These are phyloP conservation scores for Gomphus sp. DNA, from an alignment of 1,284 basidiomycete genomes.

Conservation along the genomic window DNA sequence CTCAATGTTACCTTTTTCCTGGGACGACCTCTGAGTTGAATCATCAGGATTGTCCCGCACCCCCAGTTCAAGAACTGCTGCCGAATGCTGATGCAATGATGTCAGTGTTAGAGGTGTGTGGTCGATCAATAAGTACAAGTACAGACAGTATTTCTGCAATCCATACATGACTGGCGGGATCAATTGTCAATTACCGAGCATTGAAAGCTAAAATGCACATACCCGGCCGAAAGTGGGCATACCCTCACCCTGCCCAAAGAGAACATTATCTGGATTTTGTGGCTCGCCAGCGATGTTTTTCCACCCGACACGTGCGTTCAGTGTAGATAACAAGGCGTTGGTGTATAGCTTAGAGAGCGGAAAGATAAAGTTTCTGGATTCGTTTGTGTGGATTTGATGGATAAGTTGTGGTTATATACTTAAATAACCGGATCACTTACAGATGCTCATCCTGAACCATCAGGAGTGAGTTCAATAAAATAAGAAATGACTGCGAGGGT, in stretches of 20 bases:
- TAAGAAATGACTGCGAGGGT: not conserved
- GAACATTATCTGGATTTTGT: not conserved
- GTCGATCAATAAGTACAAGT: not conserved
- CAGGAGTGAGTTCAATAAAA: not conserved
- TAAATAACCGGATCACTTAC: not conserved
- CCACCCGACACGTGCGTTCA: conserved; percentile 29
- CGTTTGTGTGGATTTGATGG: not conserved
- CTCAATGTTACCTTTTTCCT: not conserved
- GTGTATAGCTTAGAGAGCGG: conserved; percentile 28
- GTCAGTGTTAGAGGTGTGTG: not conserved
- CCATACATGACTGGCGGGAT: not conserved
- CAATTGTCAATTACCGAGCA: not conserved
- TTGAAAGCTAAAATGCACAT: not conserved
- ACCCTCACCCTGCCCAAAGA: not conserved
- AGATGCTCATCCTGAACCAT: not conserved
- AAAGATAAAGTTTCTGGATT: conserved; percentile 30
- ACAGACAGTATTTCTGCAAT: not conserved
- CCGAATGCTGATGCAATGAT: not conserved
- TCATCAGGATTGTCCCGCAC: not conserved
- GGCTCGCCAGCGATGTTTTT: not conserved
- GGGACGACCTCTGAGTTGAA: no score
- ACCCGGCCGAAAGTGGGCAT: not conserved
- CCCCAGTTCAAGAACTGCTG: not conserved
- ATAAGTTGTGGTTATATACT: not conserved
- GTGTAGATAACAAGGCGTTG: conserved; percentile 24